phyloP scores from a whole-genome alignment of 352 stramenopile species.

The Phytophthora meadii region DNA sequence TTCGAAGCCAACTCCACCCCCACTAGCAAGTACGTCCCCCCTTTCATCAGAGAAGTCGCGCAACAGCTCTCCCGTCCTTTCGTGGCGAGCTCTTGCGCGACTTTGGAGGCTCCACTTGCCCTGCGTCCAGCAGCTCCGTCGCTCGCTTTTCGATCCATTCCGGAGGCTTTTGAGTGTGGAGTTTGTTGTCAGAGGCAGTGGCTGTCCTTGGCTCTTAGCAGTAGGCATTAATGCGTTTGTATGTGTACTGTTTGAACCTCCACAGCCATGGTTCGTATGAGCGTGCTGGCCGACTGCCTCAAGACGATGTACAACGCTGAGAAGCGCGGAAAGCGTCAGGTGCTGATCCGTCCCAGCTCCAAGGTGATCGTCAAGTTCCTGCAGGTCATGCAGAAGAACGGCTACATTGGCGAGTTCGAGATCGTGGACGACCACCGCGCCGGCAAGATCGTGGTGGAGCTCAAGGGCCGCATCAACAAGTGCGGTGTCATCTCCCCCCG shows the following conservation, averaged over 20 bases:
- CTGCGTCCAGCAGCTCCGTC: constrained; percentile 18
- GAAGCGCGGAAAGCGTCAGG: constrained; percentile 99
- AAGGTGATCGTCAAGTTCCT: constrained; percentile 99
- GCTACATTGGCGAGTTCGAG: constrained; percentile 99
- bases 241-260: constrained; percentile 16
- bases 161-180: constrained; percentile 27
- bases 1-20: constrained; percentile 28
- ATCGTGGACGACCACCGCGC: constrained; percentile 99
- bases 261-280: constrained; percentile 99
- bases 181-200: constrained; percentile 23
- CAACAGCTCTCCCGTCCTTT: constrained; percentile 11
- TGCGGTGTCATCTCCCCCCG: constrained; percentile 99
- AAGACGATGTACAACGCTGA: constrained; percentile 99
- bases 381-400: constrained; percentile 99
- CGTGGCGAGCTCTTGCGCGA: constrained; percentile 45
- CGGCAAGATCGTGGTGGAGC: constrained; percentile 99
- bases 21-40: constrained; percentile 44
- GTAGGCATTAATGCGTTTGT: constrained; percentile 58
- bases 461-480: constrained; percentile 99
- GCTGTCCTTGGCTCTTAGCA: constrained; percentile 65
- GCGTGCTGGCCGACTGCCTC: constrained; percentile 99
- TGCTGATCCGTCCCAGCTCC: constrained; percentile 98
- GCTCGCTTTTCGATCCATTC: constrained; percentile 4
- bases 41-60: constrained; percentile 40
- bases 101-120: constrained; percentile 66